Base-by-base conservation (phyloP, 768 basidiomycete genomes). In the Xerocomellus intermedius region DNA sequence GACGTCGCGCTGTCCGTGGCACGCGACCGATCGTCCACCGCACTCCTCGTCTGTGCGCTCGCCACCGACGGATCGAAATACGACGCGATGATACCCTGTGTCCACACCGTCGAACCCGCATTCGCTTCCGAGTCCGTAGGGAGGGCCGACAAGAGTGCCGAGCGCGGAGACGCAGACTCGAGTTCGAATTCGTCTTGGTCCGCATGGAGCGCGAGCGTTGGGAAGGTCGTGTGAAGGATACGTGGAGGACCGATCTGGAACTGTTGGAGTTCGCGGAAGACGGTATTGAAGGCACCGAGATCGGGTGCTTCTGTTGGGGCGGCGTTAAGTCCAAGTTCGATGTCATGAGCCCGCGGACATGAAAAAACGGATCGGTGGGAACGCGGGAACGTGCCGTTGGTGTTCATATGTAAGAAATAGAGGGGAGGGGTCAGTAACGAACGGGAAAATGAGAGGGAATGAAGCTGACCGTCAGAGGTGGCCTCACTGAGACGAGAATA, bases 231-330 rank as follows among this genome's bases (percentile, higher is more conserved):
- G 44, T 69, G 58, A 22, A 68, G 57, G 52, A 56, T 56, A 37
- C 65, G 69, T 43, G 63, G 66, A 41, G 55, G 64, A 72, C 75
- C 77, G 4, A 76, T 83, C 56, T 84, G 82, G 0, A 85, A 65
- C 52, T 85, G 78, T 19, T 74, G 77, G 70, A 84, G 75, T 51
- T 84, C 87, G n/a, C 86, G 79, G 43, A 90, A 80, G 22, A 90
- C 85, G 35, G 81, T 76, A 14, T 76, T 80, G 69, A 90, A 89
- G 9, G 85, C 85, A 8, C 88, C 89, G 8, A 90, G 77, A 69
- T 89, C 86, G 41, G 87, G 87, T 55, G 80, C 79, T 66, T 88
- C 81, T 82, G 69, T 48, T 30, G 26, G 24, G 3, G 33, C 39
- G 46, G 46, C 21, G 32, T 57, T 35, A 42, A 38, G 49, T 45